Evolutionary conservation across 2,329 filamentous ascomycete species (phyloP).

Genomic region (Scedosporium aurantiacum): DNA sequence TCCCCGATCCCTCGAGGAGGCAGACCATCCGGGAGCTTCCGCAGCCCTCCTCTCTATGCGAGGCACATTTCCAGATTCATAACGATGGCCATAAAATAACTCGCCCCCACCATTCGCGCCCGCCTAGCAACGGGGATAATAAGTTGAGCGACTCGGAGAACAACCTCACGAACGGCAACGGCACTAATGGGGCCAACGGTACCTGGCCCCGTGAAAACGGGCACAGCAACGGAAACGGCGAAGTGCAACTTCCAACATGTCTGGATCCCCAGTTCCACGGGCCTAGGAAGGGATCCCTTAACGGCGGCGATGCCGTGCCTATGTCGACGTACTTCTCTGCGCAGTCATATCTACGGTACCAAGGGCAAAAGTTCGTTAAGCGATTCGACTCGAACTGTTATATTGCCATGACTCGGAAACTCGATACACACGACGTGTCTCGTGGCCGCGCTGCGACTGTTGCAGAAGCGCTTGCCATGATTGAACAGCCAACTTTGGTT

Average conservation of each 20-base stretch:
- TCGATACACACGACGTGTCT: conserved; percentile 94
- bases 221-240: conserved; percentile 18
- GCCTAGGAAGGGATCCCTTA: conserved; percentile 36
- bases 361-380: conserved; percentile 91
- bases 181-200: conserved; percentile 10
- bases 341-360: conserved; percentile 93
- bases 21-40: conserved; percentile 69
- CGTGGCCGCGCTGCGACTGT: conserved; percentile 60
- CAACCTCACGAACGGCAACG: conserved; percentile 17
- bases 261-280: conserved; percentile 64
- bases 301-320: conserved; percentile 38
- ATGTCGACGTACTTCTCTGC: conserved; percentile 91
- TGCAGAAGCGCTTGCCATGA: conserved; percentile 63
- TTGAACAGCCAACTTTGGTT: conserved; percentile 82
- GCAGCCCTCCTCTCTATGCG: conserved; percentile 49
- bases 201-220: conserved; percentile 15
- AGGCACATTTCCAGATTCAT: conserved; percentile 70
- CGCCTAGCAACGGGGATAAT: conserved; percentile 22
- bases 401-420: conserved; percentile 94
- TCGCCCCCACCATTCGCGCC: conserved; percentile 37
- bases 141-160: conserved; percentile 14
- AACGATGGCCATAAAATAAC: conserved; percentile 68
- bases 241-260: conserved; percentile 12
- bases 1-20: conserved; percentile 69
- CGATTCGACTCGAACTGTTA: conserved; percentile 98